phyloP scores from a whole-genome alignment of 1,284 basidiomycete species.

The Ustilago trichophora region DNA sequence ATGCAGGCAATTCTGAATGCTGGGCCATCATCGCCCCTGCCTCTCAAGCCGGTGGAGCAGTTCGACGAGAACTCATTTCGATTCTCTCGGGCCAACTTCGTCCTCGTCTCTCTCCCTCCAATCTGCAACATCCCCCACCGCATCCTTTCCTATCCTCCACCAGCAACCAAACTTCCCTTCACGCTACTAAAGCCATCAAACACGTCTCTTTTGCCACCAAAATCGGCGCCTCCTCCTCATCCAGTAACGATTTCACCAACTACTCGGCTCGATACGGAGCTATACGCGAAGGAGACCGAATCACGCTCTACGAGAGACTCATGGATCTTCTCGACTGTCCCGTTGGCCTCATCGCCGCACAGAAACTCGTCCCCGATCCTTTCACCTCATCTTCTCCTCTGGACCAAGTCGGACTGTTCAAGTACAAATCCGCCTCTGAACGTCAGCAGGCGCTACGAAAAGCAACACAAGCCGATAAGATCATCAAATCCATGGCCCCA shows the following conservation, averaged over 20 bases:
- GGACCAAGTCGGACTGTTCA: conserved; percentile 37
- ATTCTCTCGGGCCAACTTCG: conserved; percentile 30
- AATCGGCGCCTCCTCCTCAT: conserved; percentile 6
- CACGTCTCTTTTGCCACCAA: conserved; percentile 56
- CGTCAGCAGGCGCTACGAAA: conserved; percentile 4
- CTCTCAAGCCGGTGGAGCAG: conserved; percentile 47
- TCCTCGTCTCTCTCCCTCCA: conserved; percentile 1
- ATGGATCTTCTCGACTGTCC: conserved; percentile 54
- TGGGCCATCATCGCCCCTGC: conserved; percentile 61
- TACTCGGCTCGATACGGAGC: conserved; percentile 62
- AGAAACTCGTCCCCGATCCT: conserved; percentile 54
- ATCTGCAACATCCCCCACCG: conserved; percentile 9
- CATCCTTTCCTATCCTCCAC: conserved; percentile 58
- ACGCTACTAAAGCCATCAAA: conserved; percentile 30
- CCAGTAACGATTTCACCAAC: conserved; percentile 53
- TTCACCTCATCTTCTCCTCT: conserved; percentile 18
- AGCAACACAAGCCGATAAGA: conserved; percentile 22
- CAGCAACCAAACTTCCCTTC: no score
- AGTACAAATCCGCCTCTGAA: conserved; percentile 35
- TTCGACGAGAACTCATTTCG: conserved; percentile 44
- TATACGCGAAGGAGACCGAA: conserved; percentile 56
- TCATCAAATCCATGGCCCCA: conserved; percentile 47
- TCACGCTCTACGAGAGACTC: conserved; percentile 60
- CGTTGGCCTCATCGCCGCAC: conserved; percentile 48
- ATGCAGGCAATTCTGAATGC: conserved; percentile 45